phyloP scores from a whole-genome alignment of 306 rosid genomes.

The Trifolium repens region DNA sequence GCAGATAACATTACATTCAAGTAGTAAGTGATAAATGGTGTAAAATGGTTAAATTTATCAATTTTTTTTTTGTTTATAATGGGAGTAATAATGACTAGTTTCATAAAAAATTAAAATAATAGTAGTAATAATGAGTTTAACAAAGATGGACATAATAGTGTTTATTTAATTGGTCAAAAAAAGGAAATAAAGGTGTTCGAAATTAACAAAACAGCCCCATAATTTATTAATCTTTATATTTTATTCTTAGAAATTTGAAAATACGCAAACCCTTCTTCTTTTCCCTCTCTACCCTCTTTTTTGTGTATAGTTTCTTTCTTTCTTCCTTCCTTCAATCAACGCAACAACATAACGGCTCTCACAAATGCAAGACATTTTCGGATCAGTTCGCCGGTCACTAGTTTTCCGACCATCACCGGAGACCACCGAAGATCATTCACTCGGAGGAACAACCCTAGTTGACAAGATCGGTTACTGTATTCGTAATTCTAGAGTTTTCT shows the following conservation, averaged over 20 bases:
- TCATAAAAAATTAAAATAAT: no score
- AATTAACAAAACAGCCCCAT: slow-evolving; percentile 34
- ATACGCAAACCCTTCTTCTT: slow-evolving; percentile 58
- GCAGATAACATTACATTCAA: no score
- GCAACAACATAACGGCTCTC: slow-evolving; percentile 42
- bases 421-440: slow-evolving; percentile 55
- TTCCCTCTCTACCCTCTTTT: slow-evolving; percentile 36
- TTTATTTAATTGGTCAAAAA: not conserved
- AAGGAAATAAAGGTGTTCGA: slow-evolving; percentile 16
- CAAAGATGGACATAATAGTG: slow-evolving; percentile 24
- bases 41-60: no score
- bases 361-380: slow-evolving; percentile 90
- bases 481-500: slow-evolving; percentile 85
- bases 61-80: no score
- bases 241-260: slow-evolving; percentile 52
- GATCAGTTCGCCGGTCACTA: slow-evolving; percentile 97
- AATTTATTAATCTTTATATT: slow-evolving; percentile 9
- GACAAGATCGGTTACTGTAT: slow-evolving; percentile 78
- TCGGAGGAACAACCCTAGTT: slow-evolving; percentile 74
- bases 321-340: slow-evolving; percentile 30
- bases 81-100: no score
- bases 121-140: slow-evolving; percentile 30
- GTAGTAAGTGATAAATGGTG: no score
- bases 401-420: slow-evolving; percentile 82
- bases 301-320: slow-evolving; percentile 31